phyloP scores from a whole-genome alignment of 306 rosid genomes.

The Casuarina glauca region DNA sequence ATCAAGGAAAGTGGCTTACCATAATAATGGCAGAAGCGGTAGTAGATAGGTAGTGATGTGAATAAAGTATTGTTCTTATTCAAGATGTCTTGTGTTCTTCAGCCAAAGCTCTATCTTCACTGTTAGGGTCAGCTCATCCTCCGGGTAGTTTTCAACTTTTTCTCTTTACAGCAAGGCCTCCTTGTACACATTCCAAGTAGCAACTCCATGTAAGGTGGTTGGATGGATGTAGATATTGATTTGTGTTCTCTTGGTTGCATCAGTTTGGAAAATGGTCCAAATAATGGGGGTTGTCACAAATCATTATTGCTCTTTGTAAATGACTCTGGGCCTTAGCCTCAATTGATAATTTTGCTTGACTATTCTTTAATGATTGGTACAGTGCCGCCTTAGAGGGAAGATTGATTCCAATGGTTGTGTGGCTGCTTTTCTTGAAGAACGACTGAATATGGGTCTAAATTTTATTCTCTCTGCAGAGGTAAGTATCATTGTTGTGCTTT shows the following conservation, averaged over 20 bases:
- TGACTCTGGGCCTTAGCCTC: background rate
- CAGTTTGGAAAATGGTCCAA: background rate
- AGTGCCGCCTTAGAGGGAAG: constrained; percentile 96
- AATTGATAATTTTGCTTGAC: background rate
- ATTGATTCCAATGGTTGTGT: constrained; percentile 79
- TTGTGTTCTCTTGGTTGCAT: background rate
- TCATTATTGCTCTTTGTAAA: background rate
- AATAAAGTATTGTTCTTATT: background rate
- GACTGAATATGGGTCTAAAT: constrained; percentile 76
- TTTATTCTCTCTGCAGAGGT: constrained; percentile 81
- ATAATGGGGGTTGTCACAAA: background rate
- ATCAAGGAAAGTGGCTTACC: background rate
- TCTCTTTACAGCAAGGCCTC: background rate
- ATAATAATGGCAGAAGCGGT: background rate
- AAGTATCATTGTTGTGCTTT: background rate
- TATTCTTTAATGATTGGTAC: constrained; percentile 31
- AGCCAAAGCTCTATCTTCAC: background rate
- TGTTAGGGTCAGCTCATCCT: background rate
- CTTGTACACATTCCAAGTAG: background rate
- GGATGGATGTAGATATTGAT: too few relatives aligned
- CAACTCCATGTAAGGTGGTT: background rate
- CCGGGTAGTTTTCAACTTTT: background rate
- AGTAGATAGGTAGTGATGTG: background rate
- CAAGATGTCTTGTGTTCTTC: background rate
- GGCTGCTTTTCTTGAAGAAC: constrained; percentile 90